These are phyloP conservation scores for Neocucurbitaria cava DNA, from an alignment of 2,329 filamentous ascomycete species.

Conservation along the genomic window DNA sequence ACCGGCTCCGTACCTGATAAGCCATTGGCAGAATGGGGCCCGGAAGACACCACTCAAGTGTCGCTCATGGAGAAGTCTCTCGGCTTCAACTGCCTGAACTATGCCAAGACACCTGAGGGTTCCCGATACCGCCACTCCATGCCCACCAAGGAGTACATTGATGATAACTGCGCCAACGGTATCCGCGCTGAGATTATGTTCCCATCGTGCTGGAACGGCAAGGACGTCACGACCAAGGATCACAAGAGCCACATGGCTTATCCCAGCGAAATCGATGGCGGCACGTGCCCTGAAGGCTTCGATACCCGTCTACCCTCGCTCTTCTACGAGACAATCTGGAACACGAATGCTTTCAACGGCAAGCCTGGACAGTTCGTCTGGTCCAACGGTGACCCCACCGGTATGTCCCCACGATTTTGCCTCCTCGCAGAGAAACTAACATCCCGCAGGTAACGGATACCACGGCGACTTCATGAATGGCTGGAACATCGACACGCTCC, in stretches of 20 bases:
- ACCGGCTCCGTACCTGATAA: constrained; percentile 66
- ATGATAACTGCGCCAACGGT: constrained; percentile 82
- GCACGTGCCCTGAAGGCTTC: constrained; percentile 62
- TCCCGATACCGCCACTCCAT: constrained; percentile 83
- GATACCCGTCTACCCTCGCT: constrained; percentile 64
- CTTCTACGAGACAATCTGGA: constrained; percentile 67
- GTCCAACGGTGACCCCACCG: constrained; percentile 75
- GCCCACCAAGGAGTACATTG: constrained; percentile 79
- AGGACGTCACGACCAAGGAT: constrained; percentile 61
- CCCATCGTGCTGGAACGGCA: constrained; percentile 77
- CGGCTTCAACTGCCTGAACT: constrained; percentile 96
- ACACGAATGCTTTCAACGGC: constrained; percentile 59
- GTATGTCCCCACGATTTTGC: constrained; percentile 53
- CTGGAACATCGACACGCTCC: constrained; percentile 72
- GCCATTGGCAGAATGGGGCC: constrained; percentile 73
- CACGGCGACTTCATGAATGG: constrained; percentile 76
- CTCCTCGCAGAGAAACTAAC: constrained; percentile 16
- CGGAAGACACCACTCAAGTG: constrained; percentile 69
- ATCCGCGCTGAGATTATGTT: constrained; percentile 76
- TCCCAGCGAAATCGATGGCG: constrained; percentile 61
- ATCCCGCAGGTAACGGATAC: constrained; percentile 66
- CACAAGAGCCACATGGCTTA: constrained; percentile 71
- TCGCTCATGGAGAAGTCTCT: constrained; percentile 80
- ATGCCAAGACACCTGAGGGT: constrained; percentile 68
- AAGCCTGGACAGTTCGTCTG: constrained; percentile 68